Conservation (phyloP, 2,329 filamentous ascomycete genomes). For the Blumeria graminis region DNA sequence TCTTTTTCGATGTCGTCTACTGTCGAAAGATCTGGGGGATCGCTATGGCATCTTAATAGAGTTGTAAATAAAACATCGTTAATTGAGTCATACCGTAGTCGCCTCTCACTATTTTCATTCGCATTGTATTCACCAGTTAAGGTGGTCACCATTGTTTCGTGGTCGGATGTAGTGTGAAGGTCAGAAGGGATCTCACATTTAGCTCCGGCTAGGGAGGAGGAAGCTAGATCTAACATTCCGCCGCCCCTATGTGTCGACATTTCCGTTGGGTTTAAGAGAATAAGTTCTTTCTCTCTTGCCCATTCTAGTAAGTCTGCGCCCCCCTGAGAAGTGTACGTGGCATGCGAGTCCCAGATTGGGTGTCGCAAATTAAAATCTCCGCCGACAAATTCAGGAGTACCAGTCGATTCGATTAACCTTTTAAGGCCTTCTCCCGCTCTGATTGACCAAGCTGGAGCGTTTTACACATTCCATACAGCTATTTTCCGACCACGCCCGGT, state of each 20-base stretch:
- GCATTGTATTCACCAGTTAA: not conserved
- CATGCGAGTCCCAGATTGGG: not conserved
- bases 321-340: not conserved
- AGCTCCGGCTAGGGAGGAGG: not conserved
- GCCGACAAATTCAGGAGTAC: not conserved
- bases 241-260: not conserved
- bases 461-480: not conserved
- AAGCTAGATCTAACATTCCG: constrained; percentile 1
- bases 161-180: not conserved
- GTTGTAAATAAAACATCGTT: not conserved
- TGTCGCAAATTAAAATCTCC: not conserved
- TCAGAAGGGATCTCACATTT: constrained; percentile 1
- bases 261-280: constrained; percentile 1
- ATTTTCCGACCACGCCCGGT: not conserved
- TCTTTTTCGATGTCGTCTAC: not conserved
- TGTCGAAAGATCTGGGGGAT: not conserved
- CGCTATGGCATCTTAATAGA: not conserved
- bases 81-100: not conserved
- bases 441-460: not conserved
- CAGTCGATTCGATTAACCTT: not conserved
- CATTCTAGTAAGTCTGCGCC: not conserved
- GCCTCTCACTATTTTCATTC: not conserved
- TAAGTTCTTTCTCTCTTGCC: not conserved
- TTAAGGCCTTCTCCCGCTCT: not conserved
- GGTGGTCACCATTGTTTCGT: not conserved